phyloP scores from a whole-genome alignment of 2,329 filamentous ascomycete genomes.

The Cladosporium sp. region DNA sequence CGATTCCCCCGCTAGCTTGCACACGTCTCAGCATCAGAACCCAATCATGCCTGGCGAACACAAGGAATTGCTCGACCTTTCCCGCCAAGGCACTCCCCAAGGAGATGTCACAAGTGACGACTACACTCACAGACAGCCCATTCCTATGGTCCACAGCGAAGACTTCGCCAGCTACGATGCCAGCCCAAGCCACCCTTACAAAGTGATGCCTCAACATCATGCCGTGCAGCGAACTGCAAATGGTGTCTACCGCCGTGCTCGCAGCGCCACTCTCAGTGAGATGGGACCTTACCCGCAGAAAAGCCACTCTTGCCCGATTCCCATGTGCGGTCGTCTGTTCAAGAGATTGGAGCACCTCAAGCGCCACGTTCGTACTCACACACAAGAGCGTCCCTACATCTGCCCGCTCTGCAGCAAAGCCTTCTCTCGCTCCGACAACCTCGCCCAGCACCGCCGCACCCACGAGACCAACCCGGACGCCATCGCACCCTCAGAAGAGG shows the following conservation, averaged over 20 bases:
- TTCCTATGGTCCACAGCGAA: conserved; percentile 61
- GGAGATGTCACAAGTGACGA: conserved; percentile 74
- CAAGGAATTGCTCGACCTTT: conserved; percentile 76
- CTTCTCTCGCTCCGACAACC: conserved; percentile 97
- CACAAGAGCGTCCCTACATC: conserved; percentile 96
- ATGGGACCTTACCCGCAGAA: conserved; percentile 95
- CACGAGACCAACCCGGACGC: conserved; percentile 71
- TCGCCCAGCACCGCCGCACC: conserved; percentile 84
- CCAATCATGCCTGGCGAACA: conserved; percentile 61
- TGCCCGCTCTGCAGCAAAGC: conserved; percentile 98
- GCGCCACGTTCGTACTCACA: conserved; percentile 98
- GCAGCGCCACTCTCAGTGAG: conserved; percentile 95
- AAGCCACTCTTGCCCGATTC: conserved; percentile 98
- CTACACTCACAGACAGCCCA: conserved; percentile 59
- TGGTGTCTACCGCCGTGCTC: conserved; percentile 80
- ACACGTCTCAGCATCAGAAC: conserved; percentile 65
- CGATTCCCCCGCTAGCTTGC: conserved; percentile 73
- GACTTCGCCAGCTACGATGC: conserved; percentile 60
- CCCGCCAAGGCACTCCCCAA: conserved; percentile 85
- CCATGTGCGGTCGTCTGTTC: conserved; percentile 93
- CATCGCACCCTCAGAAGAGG: conserved; percentile 69
- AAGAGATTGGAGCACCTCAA: conserved; percentile 99
- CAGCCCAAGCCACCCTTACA: conserved; percentile 40
- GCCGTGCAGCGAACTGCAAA: conserved; percentile 58
- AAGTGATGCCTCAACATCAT: conserved; percentile 53